These are phyloP conservation scores for Thraustochytrium sp. DNA, from an alignment of 352 stramenopile genomes.

Conservation along the genomic window DNA sequence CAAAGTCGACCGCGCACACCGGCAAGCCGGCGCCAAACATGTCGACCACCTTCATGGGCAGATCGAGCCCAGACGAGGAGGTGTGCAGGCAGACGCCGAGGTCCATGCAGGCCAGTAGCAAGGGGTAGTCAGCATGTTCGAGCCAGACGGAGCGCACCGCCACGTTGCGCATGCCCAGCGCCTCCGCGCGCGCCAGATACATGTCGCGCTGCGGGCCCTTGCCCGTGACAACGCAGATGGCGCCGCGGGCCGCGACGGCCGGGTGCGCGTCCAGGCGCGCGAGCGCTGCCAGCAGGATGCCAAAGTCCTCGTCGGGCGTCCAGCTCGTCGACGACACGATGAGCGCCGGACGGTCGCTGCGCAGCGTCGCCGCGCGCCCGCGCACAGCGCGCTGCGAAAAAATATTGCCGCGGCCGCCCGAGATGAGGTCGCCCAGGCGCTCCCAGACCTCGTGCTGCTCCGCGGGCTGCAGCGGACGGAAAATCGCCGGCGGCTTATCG, in stretches of 20 bases:
- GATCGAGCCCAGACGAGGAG: conserved; percentile 92
- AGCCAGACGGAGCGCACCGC: conserved; percentile 90
- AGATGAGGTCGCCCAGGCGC: conserved; percentile 5
- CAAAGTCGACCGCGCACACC: conserved; percentile 90
- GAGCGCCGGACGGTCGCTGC: conserved; percentile 52
- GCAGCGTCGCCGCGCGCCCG: not conserved
- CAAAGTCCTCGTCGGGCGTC: conserved; percentile 99
- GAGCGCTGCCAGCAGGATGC: conserved; percentile 87
- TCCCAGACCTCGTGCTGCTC: conserved; percentile 81
- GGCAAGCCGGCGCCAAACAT: conserved; percentile 96
- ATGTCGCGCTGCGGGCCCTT: conserved; percentile 89
- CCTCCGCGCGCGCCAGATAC: conserved; percentile 72
- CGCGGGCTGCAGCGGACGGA: conserved; percentile 71
- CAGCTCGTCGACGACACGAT: conserved; percentile 93
- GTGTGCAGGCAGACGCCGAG: conserved; percentile 97
- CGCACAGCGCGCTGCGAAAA: conserved; percentile 24
- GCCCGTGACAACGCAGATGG: conserved; percentile 82
- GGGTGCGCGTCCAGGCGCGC: conserved; percentile 58
- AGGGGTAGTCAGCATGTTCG: conserved; percentile 90
- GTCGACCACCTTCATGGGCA: conserved; percentile 99
- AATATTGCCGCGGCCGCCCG: not conserved
- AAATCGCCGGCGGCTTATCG: conserved; percentile 88
- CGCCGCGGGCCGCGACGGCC: conserved; percentile 60
- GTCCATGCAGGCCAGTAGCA: conserved; percentile 85
- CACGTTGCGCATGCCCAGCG: conserved; percentile 67